Base-by-base conservation (phyloP, 2,329 filamentous ascomycete species). In the Fusarium pilosicola region DNA sequence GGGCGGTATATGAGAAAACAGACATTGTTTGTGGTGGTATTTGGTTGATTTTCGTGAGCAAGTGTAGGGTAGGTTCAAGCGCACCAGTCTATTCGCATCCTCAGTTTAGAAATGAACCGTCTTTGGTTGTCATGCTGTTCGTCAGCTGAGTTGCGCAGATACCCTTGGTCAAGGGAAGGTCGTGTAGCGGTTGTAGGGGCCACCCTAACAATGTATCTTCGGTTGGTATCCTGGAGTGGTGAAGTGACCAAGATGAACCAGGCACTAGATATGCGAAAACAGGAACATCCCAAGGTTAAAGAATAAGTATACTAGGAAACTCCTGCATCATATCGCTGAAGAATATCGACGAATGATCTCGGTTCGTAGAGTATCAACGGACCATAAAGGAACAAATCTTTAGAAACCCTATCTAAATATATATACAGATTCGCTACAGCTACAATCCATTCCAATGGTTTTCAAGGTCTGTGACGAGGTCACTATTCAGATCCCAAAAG, bases 401-500 rank as follows among this genome's bases (percentile, higher is more conserved):
- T 76, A 55, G 72, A 75, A 68, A 72, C 73, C 70, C 38, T 55
- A 69, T 69, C 74, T 76, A 58, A 49, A 20, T 58, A 78, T 77
- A 62, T 77, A 78, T 77, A 78, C 57, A 74, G 70, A 69, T 72
- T 75, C 67, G 68, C 76, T 76, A 70, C 67, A 74, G 48, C 59
- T 45, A 70, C 73, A 72, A 59, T 64, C 70, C 42, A 61, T 61
- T 36, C 48, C 51, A 30, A 38, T 57, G 62, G 42, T 68, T 68
- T 74, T 62, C 68, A 74, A 74, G 24, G 26, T 38, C 26, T 17
- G 54, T 45, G 36, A 52, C 60, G 44, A 54, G 55, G 28, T 48
- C 67, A 54, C 30, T 41, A 58, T 46, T 57, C 49, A 57, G 39
- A 56, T 52, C 42, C 41, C 30, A 56, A 54, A 38, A 64, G n/a